phyloP scores from a whole-genome alignment of 2,329 filamentous ascomycete species.

The Fusarium bactridioides region DNA sequence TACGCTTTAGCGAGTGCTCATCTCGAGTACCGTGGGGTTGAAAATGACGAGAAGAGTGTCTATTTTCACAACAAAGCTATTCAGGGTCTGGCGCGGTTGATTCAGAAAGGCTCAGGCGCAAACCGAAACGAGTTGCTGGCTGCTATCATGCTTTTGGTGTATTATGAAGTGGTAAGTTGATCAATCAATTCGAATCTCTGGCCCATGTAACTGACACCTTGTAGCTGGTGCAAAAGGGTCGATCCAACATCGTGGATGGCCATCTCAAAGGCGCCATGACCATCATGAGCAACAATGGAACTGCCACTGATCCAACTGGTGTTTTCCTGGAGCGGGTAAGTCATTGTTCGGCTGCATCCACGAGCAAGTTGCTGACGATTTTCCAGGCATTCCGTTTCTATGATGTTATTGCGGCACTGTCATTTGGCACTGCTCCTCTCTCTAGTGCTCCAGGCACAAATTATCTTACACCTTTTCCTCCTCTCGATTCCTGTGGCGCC shows the following conservation, averaged over 20 bases:
- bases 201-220: conserved; percentile 3
- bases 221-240: conserved; percentile 67
- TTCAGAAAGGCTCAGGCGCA: conserved; percentile 59
- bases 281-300: conserved; percentile 61
- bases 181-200: neutral
- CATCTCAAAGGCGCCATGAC: conserved; percentile 70
- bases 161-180: conserved; percentile 67
- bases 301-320: conserved; percentile 58
- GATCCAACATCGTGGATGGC: conserved; percentile 66
- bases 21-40: conserved; percentile 70
- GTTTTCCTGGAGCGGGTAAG: conserved; percentile 66
- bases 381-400: conserved; percentile 69
- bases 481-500: conserved; percentile 53
- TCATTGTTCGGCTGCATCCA: neutral
- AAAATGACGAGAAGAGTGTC: conserved; percentile 62
- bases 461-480: conserved; percentile 56
- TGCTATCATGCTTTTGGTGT: conserved; percentile 68
- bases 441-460: conserved; percentile 58
- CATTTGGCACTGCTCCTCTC: conserved; percentile 65
- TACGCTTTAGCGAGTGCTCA: conserved; percentile 87
- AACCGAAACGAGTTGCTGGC: conserved; percentile 67
- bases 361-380: neutral
- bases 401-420: conserved; percentile 70
- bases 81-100: conserved; percentile 63
- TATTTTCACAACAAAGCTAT: conserved; percentile 68